Percentiles rank a stretch among this genome's conserved stretches.
Evolutionary conservation across 768 basidiomycete genomes (phyloP).

Genomic region (Fistulinella prunicolor): DNA sequence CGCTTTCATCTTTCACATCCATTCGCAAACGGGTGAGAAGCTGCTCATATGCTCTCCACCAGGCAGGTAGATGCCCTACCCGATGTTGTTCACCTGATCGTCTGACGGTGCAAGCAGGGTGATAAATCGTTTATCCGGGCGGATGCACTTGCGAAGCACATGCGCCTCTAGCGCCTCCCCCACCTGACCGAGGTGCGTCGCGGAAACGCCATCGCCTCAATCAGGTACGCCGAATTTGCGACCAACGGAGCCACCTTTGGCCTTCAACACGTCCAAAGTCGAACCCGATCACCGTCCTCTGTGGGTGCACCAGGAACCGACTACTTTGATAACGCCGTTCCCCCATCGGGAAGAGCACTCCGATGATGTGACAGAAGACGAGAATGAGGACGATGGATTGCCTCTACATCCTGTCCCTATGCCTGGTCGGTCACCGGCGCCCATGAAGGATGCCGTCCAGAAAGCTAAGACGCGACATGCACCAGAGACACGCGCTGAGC

Average conservation of each 20-base stretch:
- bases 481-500: slow-evolving; percentile 59
- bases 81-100: background rate
- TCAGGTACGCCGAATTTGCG: slow-evolving; percentile 18
- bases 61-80: slow-evolving; percentile 62
- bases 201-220: slow-evolving; percentile 59
- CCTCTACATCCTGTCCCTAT: slow-evolving; percentile 62
- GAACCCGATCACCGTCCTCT: slow-evolving; percentile 48
- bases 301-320: slow-evolving; percentile 30
- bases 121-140: slow-evolving; percentile 94
- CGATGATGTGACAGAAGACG: slow-evolving; percentile 24
- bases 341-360: slow-evolving; percentile 14
- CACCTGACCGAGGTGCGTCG: slow-evolving; percentile 68
- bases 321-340: slow-evolving; percentile 29
- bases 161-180: slow-evolving; percentile 80
- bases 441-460: slow-evolving; percentile 65
- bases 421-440: slow-evolving; percentile 60
- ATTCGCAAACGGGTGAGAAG: slow-evolving; percentile 93
- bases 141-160: slow-evolving; percentile 90
- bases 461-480: slow-evolving; percentile 75
- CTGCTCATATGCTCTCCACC: slow-evolving; percentile 81
- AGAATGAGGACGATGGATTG: slow-evolving; percentile 44
- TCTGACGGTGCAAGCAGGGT: slow-evolving; percentile 49
- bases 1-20: slow-evolving; percentile 85
- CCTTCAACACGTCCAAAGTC: slow-evolving; percentile 64
- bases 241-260: slow-evolving; percentile 27